Base-by-base conservation (phyloP, 2,329 filamentous ascomycete species). In the Cladophialophora immunda region DNA sequence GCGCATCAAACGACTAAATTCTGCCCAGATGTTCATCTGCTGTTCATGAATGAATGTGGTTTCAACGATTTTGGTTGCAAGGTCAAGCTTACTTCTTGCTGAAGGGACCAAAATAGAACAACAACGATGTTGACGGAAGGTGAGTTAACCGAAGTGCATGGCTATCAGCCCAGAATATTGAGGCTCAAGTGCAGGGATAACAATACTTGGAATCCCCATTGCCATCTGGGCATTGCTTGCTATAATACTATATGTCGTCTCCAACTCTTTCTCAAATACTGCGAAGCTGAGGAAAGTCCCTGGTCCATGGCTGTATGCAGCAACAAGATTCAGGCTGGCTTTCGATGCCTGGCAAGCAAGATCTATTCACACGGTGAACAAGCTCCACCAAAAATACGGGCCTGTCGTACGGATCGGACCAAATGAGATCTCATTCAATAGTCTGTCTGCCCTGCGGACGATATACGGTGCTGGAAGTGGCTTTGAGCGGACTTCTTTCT, bases 151-250 rank as follows among this genome's bases (percentile, higher is more conserved):
- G 22, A 55, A 32, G 53, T 55, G 25, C 6, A n/a, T 19, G 27
- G 27, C 4, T 30, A 8, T 11, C 29, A 34, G 55, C 52, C 13
- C 38, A n/a, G 8, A 41, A 45, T 22, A 57, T 73, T 92, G 89
- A 79, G 97, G 88, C 85, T 85, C 57, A 88, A 87, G 27, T 94
- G 94, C 1, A 99, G 86, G 13, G 84, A 80, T 0, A 91, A 93
- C 94, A 22, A 98, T 73, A 91, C 89, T 0, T 91, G 85, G 52
- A 29, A 9, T 65, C 11, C 66, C 68, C 13, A 9, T 64, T 32
- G 34, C 34, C 8, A 27, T 62, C n/a, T 68, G 68, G 66, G 22
- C 68, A 25, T 22, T 61, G 30, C 30, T 68, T 38, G 54, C 38
- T 32, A 27, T 59, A 17, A 27, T 62, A 22, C 32, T 65, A 45